Percentiles rank a stretch among this genome's conserved stretches.
Evolutionary conservation across 1,139 yeast species (phyloP).

Genomic region (Groenewaldozyma sp.): DNA sequence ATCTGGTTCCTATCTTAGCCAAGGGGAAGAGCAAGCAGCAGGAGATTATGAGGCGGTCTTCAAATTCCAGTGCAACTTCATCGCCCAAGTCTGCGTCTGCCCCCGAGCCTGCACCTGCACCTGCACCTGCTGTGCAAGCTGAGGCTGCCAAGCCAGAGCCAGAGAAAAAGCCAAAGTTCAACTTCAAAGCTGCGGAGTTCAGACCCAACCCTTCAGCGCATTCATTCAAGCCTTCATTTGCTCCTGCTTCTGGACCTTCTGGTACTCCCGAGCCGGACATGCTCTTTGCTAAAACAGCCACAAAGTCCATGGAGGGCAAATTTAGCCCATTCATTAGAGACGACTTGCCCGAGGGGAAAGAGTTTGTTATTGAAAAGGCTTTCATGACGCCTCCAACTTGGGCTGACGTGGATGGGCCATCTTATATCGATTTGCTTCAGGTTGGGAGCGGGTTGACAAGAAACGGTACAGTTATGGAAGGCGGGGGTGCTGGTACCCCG

Average conservation of each 20-base stretch:
- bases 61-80: conserved; percentile 4
- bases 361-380: conserved; percentile 47
- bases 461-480: conserved; percentile 2
- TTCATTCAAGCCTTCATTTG: conserved; percentile 52
- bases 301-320: conserved; percentile 34
- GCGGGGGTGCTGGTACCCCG: neutral
- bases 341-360: conserved; percentile 18
- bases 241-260: conserved; percentile 21
- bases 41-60: conserved; percentile 2
- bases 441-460: conserved; percentile 1
- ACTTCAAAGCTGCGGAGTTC: conserved; percentile 50
- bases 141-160: conserved; percentile 9
- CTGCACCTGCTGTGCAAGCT: conserved; percentile 6
- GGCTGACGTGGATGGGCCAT: conserved; percentile 30
- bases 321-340: conserved; percentile 48
- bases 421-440: conserved; percentile 17
- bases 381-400: conserved; percentile 77
- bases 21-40: conserved; percentile 41
- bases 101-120: conserved; percentile 7
- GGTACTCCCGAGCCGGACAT: conserved; percentile 17
- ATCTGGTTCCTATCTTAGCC: conserved; percentile 64
- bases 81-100: conserved; percentile 7
- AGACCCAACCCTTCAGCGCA: conserved; percentile 67
- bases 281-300: conserved; percentile 46
- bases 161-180: conserved; percentile 34